phyloP scores from a whole-genome alignment of 345 rosid species.

The Linum tenue region DNA sequence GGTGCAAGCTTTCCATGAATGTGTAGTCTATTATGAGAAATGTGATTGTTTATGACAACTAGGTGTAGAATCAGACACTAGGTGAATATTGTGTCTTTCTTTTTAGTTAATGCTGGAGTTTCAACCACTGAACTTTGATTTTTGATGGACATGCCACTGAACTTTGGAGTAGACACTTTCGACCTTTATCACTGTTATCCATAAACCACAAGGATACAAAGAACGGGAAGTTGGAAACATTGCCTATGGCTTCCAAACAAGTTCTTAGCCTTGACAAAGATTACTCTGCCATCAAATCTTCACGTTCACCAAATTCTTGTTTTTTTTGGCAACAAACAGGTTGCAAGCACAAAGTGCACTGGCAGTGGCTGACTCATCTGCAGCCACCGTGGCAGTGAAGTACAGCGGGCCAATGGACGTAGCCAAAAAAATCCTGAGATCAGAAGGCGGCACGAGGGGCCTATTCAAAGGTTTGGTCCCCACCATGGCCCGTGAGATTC shows the following conservation, averaged over 20 bases:
- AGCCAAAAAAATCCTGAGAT: conserved; percentile 67
- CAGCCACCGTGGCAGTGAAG: conserved; percentile 52
- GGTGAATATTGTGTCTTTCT: no score
- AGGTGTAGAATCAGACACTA: no score
- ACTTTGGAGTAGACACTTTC: no score
- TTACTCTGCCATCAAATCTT: neutral
- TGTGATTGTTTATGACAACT: no score
- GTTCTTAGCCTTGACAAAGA: no score
- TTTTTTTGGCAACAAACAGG: conserved; percentile 36
- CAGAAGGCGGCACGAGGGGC: conserved; percentile 80
- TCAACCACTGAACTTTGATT: no score
- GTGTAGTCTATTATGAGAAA: neutral
- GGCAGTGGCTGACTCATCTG: conserved; percentile 31
- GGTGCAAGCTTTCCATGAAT: neutral
- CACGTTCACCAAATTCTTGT: neutral
- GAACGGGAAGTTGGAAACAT: no score
- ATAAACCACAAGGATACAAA: no score
- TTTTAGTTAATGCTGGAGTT: no score
- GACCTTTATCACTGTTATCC: no score
- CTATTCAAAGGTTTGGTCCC: conserved; percentile 93
- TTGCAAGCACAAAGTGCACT: conserved; percentile 91
- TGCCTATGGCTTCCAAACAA: no score
- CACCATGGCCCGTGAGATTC: conserved; percentile 85
- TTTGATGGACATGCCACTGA: no score
- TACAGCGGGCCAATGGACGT: conserved; percentile 96